A percentile compares a stretch with the other conserved stretches of the same genome.
Evolutionary conservation across 352 stramenopile genomes (phyloP).

Genomic region (Phytophthora pseudosyringae): DNA sequence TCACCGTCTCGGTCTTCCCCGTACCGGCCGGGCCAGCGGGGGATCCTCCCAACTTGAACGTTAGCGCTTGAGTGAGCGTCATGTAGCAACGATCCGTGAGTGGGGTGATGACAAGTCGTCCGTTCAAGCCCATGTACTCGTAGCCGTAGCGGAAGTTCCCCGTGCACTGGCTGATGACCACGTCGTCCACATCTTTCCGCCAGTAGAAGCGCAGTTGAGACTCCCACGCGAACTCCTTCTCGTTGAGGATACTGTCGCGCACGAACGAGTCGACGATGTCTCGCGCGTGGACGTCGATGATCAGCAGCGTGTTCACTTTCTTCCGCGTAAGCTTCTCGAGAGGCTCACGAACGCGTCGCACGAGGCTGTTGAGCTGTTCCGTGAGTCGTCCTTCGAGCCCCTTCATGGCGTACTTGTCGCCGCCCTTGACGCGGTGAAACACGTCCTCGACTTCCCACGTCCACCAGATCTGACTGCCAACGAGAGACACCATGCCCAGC

Average conservation of each 20-base stretch:
- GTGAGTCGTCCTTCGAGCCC: conserved; percentile 91
- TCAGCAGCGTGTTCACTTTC: conserved; percentile 94
- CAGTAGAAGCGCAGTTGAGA: conserved; percentile 92
- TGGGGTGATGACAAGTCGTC: conserved; percentile 92
- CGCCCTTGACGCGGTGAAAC: conserved; percentile 87
- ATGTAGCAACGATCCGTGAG: conserved; percentile 95
- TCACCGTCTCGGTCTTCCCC: conserved; percentile 94
- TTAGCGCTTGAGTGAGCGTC: conserved; percentile 93
- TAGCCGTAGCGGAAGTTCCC: conserved; percentile 93
- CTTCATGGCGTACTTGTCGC: conserved; percentile 96
- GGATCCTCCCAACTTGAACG: conserved; percentile 92
- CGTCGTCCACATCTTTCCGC: conserved; percentile 90
- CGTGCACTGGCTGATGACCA: conserved; percentile 92
- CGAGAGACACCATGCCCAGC: conserved; percentile 92
- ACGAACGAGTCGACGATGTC: conserved; percentile 93
- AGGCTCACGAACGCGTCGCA: conserved; percentile 90
- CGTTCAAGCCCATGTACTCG: conserved; percentile 95
- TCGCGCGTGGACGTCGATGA: conserved; percentile 91
- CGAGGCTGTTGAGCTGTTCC: conserved; percentile 90
- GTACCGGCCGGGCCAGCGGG: conserved; percentile 91
- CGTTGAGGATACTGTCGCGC: conserved; percentile 88
- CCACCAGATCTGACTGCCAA: conserved; percentile 95
- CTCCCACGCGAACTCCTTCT: conserved; percentile 92
- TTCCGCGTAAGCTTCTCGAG: conserved; percentile 88
- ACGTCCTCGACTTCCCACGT: conserved; percentile 95